Base-by-base conservation (phyloP, 495 filamentous ascomycete species). In the Clavariopsis aquatica region DNA sequence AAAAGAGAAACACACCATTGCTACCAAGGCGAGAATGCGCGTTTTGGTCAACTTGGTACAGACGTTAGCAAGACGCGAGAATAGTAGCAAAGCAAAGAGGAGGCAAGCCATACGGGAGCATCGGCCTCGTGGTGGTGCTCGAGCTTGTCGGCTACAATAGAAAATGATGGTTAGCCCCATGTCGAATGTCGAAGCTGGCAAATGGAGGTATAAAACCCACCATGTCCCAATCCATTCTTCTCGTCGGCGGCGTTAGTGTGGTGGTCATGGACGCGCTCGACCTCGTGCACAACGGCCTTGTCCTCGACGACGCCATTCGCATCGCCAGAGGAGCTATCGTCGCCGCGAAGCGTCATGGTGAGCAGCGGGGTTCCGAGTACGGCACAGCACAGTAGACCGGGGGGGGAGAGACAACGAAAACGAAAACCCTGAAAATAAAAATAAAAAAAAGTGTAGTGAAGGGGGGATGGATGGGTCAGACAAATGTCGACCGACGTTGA, bases 21-120 rank as follows among this genome's bases (percentile, higher is more conserved):
- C 81, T 15, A 81, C 70, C 53, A 88, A 80, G 34, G 83, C 79
- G 81, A 87, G 83, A 68, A 86, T 78, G 10, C 82, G 76, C 26
- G 74, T 78, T 43, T 81, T 78, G 23, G 81, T 80, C 82, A 88
- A 84, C 82, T 86, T 52, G n/a, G n/a, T n/a, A n/a, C n/a, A n/a
- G n/a, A n/a, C n/a, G n/a, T n/a, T n/a, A n/a, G n/a, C n/a, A n/a
- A n/a, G n/a, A n/a, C n/a, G n/a, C n/a, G n/a, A n/a, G n/a, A n/a
- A n/a, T n/a, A n/a, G n/a, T n/a, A n/a, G n/a, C n/a, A n/a, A n/a
- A n/a, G 8, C 31, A 10, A 36, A 15, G 52, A 26, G 10, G 12
- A 29, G 24, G 19, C n/a, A 43, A 4, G 19, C 1, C 69, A 22
- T 69, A 77, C 74, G 45, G 68, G 72, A 53, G 77, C 76, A 62